These are phyloP conservation scores for Pseudofabraea citricarpa DNA, from an alignment of 2,329 filamentous ascomycete species.

Conservation along the genomic window DNA sequence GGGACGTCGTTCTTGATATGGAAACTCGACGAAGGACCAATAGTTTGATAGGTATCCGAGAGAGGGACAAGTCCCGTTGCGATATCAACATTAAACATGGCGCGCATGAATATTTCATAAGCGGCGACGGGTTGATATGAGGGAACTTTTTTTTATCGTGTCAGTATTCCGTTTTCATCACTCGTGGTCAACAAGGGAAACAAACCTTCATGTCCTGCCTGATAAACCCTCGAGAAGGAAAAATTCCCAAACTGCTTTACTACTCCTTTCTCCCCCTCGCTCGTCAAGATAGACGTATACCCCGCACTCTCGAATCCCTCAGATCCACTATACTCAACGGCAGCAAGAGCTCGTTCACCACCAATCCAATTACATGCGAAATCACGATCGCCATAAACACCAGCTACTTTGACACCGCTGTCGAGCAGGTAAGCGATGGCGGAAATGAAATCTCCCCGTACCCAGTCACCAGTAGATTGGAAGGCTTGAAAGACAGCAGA, in stretches of 20 bases:
- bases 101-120: constrained; percentile 45
- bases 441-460: constrained; percentile 53
- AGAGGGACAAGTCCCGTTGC: constrained; percentile 39
- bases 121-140: constrained; percentile 46
- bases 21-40: constrained; percentile 18
- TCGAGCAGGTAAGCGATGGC: constrained; percentile 54
- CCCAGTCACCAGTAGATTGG: constrained; percentile 47
- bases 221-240: constrained; percentile 58
- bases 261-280: constrained; percentile 55
- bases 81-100: constrained; percentile 42
- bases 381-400: constrained; percentile 63
- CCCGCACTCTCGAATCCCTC: constrained; percentile 56
- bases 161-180: no score
- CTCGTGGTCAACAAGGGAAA: constrained; percentile 4
- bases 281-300: constrained; percentile 62
- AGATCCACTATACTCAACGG: constrained; percentile 36
- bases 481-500: constrained; percentile 38
- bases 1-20: constrained; percentile 37
- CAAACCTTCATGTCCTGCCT: constrained; percentile 52
- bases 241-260: constrained; percentile 72
- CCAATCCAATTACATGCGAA: constrained; percentile 54
- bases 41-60: constrained; percentile 34
- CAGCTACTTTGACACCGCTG: constrained; percentile 58
- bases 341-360: constrained; percentile 49
- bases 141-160: constrained; percentile 31